Conservation (phyloP, 2,329 filamentous ascomycete species). For the Aspergillus amoenus region DNA sequence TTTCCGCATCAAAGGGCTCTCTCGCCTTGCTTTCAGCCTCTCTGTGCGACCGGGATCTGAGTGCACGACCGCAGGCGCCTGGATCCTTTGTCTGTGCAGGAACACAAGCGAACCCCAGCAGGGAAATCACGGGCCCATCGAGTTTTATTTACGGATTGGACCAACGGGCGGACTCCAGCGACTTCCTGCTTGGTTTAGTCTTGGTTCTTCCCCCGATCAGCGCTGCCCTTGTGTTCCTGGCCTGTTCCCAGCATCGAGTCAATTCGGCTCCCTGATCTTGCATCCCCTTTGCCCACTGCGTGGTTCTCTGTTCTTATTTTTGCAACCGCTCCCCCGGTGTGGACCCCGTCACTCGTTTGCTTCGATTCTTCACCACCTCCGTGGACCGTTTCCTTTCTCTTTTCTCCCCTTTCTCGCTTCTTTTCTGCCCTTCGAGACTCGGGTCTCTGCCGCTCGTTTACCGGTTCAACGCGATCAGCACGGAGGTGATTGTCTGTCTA, state of each 20-base stretch:
- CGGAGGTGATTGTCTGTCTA: not conserved
- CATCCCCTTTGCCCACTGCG: slow-evolving; percentile 4
- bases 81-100: not conserved
- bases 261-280: slow-evolving; percentile 4
- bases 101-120: not conserved
- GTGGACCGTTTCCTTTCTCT: slow-evolving; percentile 1
- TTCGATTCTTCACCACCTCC: slow-evolving; percentile 11
- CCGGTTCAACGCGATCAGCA: slow-evolving; percentile 10
- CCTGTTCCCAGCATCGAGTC: not conserved
- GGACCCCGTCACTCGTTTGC: slow-evolving; percentile 14
- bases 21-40: slow-evolving; percentile 5
- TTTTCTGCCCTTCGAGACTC: not conserved
- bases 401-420: not conserved
- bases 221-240: slow-evolving; percentile 3
- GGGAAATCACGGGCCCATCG: slow-evolving; percentile 5
- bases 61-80: not conserved
- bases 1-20: not conserved
- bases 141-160: not conserved
- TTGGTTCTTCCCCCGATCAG: slow-evolving; percentile 3
- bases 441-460: slow-evolving; percentile 7
- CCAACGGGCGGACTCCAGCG: not conserved
- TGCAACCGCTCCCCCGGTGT: not conserved
- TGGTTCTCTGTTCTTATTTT: slow-evolving; percentile 3
- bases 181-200: slow-evolving; percentile 1
- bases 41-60: not conserved